Evolutionary conservation across 345 rosid genomes (phyloP), one percentile per base, ranked within the genome.

Genomic region (Salix dunnii): DNA sequence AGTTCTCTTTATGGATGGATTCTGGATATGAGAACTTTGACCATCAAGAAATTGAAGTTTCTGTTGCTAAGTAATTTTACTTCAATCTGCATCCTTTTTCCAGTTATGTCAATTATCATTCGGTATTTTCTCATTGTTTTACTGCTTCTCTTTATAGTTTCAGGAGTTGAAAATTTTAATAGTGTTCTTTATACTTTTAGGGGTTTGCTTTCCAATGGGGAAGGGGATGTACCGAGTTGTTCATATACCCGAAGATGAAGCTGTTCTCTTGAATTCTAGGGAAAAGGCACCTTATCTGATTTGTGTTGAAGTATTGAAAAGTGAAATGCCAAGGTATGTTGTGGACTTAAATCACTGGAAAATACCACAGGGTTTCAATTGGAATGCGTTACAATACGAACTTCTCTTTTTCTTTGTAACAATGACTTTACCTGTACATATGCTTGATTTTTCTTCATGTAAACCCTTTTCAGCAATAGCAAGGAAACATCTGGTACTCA

Each of bases 251-350:
- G 98, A 92, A 88, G 98, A 92, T 75, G 99, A 96, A 89, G 95
- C 93, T 82, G 91, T 92, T 85, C 97, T 96, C 78, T 84, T 96
- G 86, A 96, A 96, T 81, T 96, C 99, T 75, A 92, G 99, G 87
- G 99, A 96, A 87, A 96, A 96, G 85, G 99, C 99, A 51, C 99
- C 99, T 70, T 96, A 91, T 79, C 70, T 96, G 88, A 93, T 96
- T 66, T 96, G 93, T 6, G 87, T 86, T 58, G 99, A 96, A 87
- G 93, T 96, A 77, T 83, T 96, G 86, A 96, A 92, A 88, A 80
- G 94, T 78, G 99, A 94, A 78, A 80, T 81, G 70, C 89, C 90
- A 68, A 87, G 97, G 99, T 96, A 84, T 58, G 80, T 27, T 70
- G 49, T 74, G 68, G 49, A 63, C 16, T 51, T 58, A n/a, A 6